phyloP scores from a whole-genome alignment of 2,329 filamentous ascomycete genomes.

The Xylariaceae sp. region DNA sequence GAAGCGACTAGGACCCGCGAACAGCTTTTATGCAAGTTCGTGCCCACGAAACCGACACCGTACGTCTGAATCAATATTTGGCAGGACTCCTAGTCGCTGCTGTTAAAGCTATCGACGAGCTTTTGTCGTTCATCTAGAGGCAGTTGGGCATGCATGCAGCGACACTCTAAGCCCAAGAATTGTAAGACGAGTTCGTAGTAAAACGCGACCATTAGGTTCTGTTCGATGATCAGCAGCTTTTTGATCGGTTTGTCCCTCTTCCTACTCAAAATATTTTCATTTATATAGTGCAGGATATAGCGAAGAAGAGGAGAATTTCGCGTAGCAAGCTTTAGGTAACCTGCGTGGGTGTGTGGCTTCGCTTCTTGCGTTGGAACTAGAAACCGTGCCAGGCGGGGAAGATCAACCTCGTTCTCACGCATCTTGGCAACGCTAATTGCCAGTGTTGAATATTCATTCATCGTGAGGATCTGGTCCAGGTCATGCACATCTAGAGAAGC shows the following conservation, averaged over 20 bases:
- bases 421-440: conserved; percentile 20
- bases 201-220: conserved; percentile 28
- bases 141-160: conserved; percentile 26
- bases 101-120: conserved; percentile 29
- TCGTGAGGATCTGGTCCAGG: conserved; percentile 21
- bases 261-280: conserved; percentile 24
- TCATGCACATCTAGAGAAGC: conserved; percentile 29
- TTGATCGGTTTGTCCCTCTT: conserved; percentile 20
- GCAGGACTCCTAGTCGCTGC: conserved; percentile 17
- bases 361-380: conserved; percentile 11
- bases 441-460: conserved; percentile 19
- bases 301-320: conserved; percentile 27
- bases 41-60: conserved; percentile 29
- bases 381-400: conserved; percentile 24
- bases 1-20: conserved; percentile 28
- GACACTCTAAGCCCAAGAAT: conserved; percentile 30
- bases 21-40: conserved; percentile 30
- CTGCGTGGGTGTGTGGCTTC: conserved; percentile 22
- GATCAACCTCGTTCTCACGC: conserved; percentile 22
- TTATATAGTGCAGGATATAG: conserved; percentile 28
- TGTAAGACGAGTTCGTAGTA: conserved; percentile 32
- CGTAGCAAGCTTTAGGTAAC: conserved; percentile 25
- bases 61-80: conserved; percentile 33
- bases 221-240: conserved; percentile 31
- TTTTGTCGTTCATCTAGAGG: conserved; percentile 21